Conservation (phyloP, 371 early-diverging fungal genomes). For the Apophysomyces sp. region DNA sequence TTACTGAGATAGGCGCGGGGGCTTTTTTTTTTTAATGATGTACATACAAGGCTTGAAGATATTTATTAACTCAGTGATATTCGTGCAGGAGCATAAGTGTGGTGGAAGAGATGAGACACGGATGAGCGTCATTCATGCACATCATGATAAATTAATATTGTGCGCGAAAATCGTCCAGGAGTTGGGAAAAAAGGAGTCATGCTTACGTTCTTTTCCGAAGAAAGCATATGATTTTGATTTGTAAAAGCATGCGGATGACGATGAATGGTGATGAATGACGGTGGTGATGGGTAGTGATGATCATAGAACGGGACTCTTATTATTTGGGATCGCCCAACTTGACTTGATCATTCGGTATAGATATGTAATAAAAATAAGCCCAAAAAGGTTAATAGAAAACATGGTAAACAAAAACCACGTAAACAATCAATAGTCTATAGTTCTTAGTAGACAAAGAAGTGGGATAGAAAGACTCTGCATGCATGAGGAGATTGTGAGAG, state of each 20-base stretch:
- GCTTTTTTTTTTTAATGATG: neutral
- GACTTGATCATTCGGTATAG: neutral
- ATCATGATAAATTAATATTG: conserved; percentile 1
- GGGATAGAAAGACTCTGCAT: neutral
- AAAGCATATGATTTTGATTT: neutral
- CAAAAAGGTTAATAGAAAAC: neutral
- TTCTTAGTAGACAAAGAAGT: neutral
- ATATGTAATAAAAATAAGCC: neutral
- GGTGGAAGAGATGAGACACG: neutral
- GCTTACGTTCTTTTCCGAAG: neutral
- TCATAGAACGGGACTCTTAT: neutral
- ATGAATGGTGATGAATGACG: neutral
- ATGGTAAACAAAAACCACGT: neutral
- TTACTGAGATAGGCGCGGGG: neutral
- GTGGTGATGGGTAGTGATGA: neutral
- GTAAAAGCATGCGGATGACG: neutral
- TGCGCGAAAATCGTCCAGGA: conserved; percentile 1
- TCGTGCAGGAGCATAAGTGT: neutral
- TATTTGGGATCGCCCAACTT: neutral
- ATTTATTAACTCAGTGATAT: neutral
- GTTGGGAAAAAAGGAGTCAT: neutral
- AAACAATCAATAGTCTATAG: too few relatives aligned
- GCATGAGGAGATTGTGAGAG: neutral
- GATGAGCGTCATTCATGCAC: neutral
- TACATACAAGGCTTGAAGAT: neutral